Evolutionary conservation across 805 yeast genomes (phyloP).

Genomic region (Allodekkera sacchari): DNA sequence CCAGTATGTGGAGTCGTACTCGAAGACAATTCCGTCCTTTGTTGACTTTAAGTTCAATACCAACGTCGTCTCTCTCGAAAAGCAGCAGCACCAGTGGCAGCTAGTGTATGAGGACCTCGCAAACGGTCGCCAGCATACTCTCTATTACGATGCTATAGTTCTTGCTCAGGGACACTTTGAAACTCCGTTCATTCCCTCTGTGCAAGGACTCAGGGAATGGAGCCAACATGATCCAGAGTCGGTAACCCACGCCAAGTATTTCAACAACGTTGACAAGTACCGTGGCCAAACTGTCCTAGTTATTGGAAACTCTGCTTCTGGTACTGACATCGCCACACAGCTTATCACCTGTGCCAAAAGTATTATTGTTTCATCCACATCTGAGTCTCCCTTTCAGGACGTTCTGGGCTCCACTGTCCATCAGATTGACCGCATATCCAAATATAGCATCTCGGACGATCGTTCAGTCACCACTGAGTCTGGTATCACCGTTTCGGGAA

Average conservation of each 20-base stretch:
- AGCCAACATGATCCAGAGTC: slow-evolving; percentile 20
- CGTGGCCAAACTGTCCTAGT: slow-evolving; percentile 27
- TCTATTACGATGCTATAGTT: slow-evolving; percentile 28
- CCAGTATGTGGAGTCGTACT: slow-evolving; percentile 51
- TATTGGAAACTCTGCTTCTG: slow-evolving; percentile 54
- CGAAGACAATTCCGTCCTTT: slow-evolving; percentile 30
- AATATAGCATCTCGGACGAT: slow-evolving; percentile 16
- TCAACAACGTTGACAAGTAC: slow-evolving; percentile 23
- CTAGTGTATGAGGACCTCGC: slow-evolving; percentile 9
- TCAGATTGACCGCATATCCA: slow-evolving; percentile 16
- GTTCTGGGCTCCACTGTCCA: slow-evolving; percentile 16
- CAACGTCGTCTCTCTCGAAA: slow-evolving; percentile 36
- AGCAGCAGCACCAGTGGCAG: slow-evolving; percentile 21
- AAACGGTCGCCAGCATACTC: neutral
- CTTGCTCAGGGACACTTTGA: slow-evolving; percentile 42
- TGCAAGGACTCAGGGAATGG: slow-evolving; percentile 31
- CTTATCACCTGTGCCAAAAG: slow-evolving; percentile 19
- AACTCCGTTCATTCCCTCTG: slow-evolving; percentile 35
- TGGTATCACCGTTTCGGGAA: slow-evolving; percentile 35
- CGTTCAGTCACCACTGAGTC: slow-evolving; percentile 36
- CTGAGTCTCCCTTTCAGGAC: slow-evolving; percentile 22
- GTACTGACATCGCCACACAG: slow-evolving; percentile 45
- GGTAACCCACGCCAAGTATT: slow-evolving; percentile 38
- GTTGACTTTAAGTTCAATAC: slow-evolving; percentile 32
- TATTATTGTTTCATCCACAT: slow-evolving; percentile 21